Conservation (phyloP, 176 grass and related monocot genomes). For the Miscanthus lutarioriparius region DNA sequence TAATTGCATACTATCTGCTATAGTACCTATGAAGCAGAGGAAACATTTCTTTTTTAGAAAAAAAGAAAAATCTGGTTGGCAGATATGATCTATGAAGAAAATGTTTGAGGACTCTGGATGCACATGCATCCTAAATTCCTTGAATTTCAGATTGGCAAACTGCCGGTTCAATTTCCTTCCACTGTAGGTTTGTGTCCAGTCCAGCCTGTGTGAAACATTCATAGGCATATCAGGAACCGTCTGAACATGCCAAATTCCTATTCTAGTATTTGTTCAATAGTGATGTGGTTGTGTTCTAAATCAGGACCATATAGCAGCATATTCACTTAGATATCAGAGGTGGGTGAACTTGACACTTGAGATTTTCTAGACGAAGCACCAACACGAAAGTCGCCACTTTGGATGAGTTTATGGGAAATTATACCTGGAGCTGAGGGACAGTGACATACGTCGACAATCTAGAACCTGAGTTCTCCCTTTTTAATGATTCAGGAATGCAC, state of each 20-base stretch:
- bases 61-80: not conserved
- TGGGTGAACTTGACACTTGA: not conserved
- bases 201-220: not conserved
- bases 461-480: not conserved
- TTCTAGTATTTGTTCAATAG: not conserved
- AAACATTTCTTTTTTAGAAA: not conserved
- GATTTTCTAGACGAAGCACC: not conserved
- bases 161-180: not conserved
- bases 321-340: not conserved
- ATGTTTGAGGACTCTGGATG: too few species aligned
- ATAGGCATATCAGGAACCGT: not conserved
- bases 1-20: not conserved
- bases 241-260: not conserved
- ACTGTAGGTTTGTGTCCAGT: not conserved
- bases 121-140: not conserved
- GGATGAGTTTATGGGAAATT: not conserved
- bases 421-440: not conserved
- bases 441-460: not conserved
- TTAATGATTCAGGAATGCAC: not conserved
- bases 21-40: not conserved
- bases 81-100: not conserved
- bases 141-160: not conserved
- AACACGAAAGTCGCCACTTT: not conserved
- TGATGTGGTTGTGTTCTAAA: not conserved
- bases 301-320: not conserved